These are phyloP conservation scores for Candida orba DNA, from an alignment of 805 yeast genomes.

Conservation along the genomic window DNA sequence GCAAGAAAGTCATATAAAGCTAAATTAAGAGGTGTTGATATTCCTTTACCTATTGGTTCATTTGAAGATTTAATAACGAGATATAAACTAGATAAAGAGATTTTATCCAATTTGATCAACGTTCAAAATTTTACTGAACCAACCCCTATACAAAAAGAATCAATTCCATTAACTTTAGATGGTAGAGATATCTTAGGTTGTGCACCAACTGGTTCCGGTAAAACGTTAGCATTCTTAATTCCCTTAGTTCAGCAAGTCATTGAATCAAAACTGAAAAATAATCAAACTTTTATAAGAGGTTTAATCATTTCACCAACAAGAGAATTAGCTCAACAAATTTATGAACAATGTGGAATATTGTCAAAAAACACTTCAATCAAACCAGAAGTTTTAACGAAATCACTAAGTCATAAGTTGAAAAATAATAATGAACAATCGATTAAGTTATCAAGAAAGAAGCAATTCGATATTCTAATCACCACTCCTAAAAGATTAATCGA, in stretches of 20 bases:
- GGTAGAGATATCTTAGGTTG: conserved; percentile 80
- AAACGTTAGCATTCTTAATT: conserved; percentile 81
- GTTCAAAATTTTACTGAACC: conserved; percentile 73
- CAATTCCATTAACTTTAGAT: conserved; percentile 67
- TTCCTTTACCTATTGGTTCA: conserved; percentile 87
- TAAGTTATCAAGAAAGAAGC: conserved; percentile 43
- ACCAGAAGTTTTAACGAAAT: conserved; percentile 62
- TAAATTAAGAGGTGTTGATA: conserved; percentile 75
- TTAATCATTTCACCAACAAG: conserved; percentile 89
- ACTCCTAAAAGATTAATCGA: conserved; percentile 90
- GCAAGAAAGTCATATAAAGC: conserved; percentile 56
- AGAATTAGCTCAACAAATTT: conserved; percentile 85
- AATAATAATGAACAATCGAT: conserved; percentile 30
- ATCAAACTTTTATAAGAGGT: conserved; percentile 51
- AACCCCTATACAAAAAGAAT: conserved; percentile 88
- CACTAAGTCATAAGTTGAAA: conserved; percentile 59
- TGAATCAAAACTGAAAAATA: conserved; percentile 14
- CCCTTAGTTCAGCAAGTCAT: conserved; percentile 62
- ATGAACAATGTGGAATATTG: conserved; percentile 55
- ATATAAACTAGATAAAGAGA: conserved; percentile 51
- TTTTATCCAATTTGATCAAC: conserved; percentile 54
- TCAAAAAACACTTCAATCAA: conserved; percentile 39
- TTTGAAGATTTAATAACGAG: conserved; percentile 73
- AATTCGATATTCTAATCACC: conserved; percentile 73
- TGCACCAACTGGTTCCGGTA: conserved; percentile 99